A percentile compares a stretch with the other conserved stretches of the same genome.
phyloP scores from a whole-genome alignment of 495 filamentous ascomycete genomes.

The Pyrenula massariospora region DNA sequence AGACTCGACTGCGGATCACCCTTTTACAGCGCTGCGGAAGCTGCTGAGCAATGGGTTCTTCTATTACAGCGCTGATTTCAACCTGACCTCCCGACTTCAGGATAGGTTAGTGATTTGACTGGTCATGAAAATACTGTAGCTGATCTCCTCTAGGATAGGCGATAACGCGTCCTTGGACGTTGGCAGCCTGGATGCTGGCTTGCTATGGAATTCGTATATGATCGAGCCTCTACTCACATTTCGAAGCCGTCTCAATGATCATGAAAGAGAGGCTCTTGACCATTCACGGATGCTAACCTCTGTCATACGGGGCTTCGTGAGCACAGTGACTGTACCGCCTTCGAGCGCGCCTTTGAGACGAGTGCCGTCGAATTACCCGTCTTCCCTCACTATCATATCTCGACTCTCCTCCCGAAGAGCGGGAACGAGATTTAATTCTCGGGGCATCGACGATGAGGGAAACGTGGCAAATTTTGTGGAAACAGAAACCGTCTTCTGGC shows the following conservation, averaged over 20 bases:
- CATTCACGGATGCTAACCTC: conserved; percentile 79
- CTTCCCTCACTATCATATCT: conserved; percentile 77
- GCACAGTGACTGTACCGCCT: conserved; percentile 71
- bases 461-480: conserved; percentile 91
- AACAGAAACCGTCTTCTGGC: conserved; percentile 58
- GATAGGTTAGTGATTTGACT: conserved; percentile 52
- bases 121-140: conserved; percentile 24
- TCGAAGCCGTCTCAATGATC: conserved; percentile 60
- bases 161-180: conserved; percentile 57
- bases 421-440: conserved; percentile 89
- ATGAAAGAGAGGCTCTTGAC: conserved; percentile 67
- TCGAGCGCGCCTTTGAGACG: conserved; percentile 37
- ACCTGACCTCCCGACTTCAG: conserved; percentile 87
- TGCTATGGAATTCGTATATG: conserved; percentile 98
- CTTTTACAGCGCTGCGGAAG: conserved; percentile 81
- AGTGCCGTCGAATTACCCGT: conserved; percentile 55
- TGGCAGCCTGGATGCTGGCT: conserved; percentile 74
- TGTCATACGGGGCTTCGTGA: conserved; percentile 85
- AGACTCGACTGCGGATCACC: conserved; percentile 67
- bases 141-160: conserved; percentile 31
- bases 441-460: conserved; percentile 94
- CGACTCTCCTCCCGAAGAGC: conserved; percentile 84
- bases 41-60: conserved; percentile 90
- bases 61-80: conserved; percentile 95
- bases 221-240: conserved; percentile 84